Evolutionary conservation across 495 filamentous ascomycete species (phyloP), one percentile per base, ranked within the genome.

Genomic region (Ascobolus immersus): DNA sequence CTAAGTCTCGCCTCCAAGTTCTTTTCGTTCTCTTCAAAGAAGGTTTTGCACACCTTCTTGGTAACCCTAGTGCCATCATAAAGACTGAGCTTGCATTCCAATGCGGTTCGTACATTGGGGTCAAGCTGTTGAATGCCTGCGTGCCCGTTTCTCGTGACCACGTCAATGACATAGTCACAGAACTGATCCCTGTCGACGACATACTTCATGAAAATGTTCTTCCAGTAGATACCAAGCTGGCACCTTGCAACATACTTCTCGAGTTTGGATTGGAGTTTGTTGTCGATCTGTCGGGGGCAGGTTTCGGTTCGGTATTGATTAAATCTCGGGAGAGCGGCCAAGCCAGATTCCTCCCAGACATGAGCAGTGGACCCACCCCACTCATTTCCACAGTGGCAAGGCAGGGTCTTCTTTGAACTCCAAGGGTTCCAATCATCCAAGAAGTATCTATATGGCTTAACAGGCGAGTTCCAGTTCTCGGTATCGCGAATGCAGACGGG

Each of bases 361-460:
- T 13, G 8, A 9, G 35, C 27, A 1, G 42, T 44, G 17, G 44
- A 35, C 9, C 28, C 33, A 2, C 42, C 36, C 36, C 42, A 44
- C 12, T 15, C 14, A 8, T 17, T 11, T 5, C 42, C 42, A 6
- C 42, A 44, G 20, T 35, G 34, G 14, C 42, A 44, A 2, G 42
- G 42, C 2, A 44, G 36, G 14, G 39, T 33, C 41, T 44, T 44
- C 21, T 44, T 44, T 0, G 35, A 35, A 17, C 41, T 40, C 17
- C 33, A 9, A 7, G 41, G 41, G 32, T 40, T 35, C 14, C 32
- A 39, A 2, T 34, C 33, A 20, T 42, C 40, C 26, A 45, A 35
- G n/a, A n/a, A n/a, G n/a, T n/a, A n/a, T n/a, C n/a, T n/a, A n/a
- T n/a, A n/a, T n/a, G n/a, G n/a, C n/a, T n/a, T n/a, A n/a, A n/a